Evolutionary conservation across 129 eudicot species (phyloP).

Genomic region (Saussurea involucrata): DNA sequence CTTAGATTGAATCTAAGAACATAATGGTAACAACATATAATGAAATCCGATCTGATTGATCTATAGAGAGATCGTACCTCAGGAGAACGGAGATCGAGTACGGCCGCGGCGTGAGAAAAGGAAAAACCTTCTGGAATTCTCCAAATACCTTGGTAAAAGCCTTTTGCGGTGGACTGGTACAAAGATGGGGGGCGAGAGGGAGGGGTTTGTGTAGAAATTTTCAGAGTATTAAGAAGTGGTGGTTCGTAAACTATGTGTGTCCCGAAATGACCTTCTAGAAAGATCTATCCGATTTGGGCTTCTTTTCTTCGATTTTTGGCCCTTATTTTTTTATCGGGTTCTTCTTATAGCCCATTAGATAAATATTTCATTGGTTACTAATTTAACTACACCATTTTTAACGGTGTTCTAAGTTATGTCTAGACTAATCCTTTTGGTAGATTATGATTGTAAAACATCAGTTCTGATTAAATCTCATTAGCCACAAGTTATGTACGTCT

Average conservation of each 20-base stretch:
- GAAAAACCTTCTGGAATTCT: slow-evolving; percentile 9
- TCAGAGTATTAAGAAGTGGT: neutral
- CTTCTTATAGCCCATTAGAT: neutral
- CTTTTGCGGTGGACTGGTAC: neutral
- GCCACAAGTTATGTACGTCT: too few species aligned
- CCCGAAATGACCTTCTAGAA: neutral
- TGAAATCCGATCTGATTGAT: slow-evolving; percentile 17
- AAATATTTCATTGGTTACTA: neutral
- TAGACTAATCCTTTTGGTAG: too few species aligned
- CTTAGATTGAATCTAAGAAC: neutral
- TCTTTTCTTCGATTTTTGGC: neutral
- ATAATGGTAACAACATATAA: neutral
- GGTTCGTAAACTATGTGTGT: neutral
- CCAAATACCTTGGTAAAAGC: neutral
- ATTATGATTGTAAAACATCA: too few species aligned
- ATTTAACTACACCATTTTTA: too few species aligned
- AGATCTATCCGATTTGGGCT: neutral
- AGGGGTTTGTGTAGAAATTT: slow-evolving; percentile 15
- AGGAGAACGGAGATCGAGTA: slow-evolving; percentile 1
- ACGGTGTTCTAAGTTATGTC: too few species aligned
- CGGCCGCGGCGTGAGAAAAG: neutral
- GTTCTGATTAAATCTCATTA: too few species aligned
- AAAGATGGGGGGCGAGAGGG: slow-evolving; percentile 5
- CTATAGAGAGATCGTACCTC: slow-evolving; percentile 26
- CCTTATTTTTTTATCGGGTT: neutral